Base-by-base conservation (phyloP, 768 basidiomycete genomes). In the Naematelia aurantialba region DNA sequence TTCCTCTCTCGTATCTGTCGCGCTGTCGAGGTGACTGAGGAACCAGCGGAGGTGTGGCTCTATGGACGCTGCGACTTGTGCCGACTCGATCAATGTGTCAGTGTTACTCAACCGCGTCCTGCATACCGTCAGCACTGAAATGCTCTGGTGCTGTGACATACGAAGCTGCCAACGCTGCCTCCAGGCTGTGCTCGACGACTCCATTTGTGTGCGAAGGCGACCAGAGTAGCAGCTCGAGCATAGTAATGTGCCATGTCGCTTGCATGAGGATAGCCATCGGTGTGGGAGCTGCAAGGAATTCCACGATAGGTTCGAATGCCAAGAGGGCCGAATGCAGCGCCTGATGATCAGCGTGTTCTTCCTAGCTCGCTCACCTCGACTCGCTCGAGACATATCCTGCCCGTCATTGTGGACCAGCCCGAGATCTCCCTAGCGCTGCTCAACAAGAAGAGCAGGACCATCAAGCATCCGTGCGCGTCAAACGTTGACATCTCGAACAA, bases 331-430 rank as follows among this genome's bases (percentile, higher is more conserved):
- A 27, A 42, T 59, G 55, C 19, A 64, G 13, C 13, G 45, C 29
- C 27, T 45, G 45, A 4, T 12, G 3, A 11, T 49, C 21, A 39
- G 4, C 11, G n/a, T n/a, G n/a, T n/a, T 5, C 19, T 21, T n/a
- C 8, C 11, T n/a, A 12, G 30, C 17, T 34, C n/a, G 61, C 69
- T 60, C 50, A 66, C 71, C 55, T 69, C 65, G 30, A 69, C 66
- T 5, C 71, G 34, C 11, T 69, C 71, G 8, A 54, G 52, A 44
- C 60, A 60, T 14, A 66, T 34, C 24, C 61, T 47, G 1, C 68
- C 68, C 26, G 71, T 66, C 68, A 72, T 72, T 0, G 70, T 64
- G 12, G 66, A 63, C 66, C 66, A 72, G 5, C 70, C 70, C 1
- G 65, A 67, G 5, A 69, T 57, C 53, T 72, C 71, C n/a, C 71